A percentile compares a stretch with the other conserved stretches of the same genome.
Conservation (phyloP, 2,329 filamentous ascomycete genomes). For the Trichoderma sp. region DNA sequence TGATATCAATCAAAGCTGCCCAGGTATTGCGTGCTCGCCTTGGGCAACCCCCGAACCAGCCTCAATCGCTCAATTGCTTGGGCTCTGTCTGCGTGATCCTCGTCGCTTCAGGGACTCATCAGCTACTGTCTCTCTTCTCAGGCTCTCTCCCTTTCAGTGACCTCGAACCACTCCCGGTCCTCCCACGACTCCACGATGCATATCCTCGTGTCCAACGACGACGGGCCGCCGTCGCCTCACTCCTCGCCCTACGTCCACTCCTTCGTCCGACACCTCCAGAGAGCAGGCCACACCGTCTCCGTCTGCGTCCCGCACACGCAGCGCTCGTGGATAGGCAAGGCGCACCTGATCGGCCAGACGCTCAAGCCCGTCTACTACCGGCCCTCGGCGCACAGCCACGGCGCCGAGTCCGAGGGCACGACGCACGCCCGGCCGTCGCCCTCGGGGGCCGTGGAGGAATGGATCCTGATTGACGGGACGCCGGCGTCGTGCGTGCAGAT, state of each 20-base stretch:
- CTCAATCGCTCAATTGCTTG: background rate
- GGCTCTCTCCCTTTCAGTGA: no score
- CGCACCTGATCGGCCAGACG: constrained; percentile 89
- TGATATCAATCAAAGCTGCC: background rate
- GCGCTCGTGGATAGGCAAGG: constrained; percentile 97
- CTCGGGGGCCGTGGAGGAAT: constrained; percentile 66
- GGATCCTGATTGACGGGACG: constrained; percentile 79
- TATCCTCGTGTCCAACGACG: constrained; percentile 74
- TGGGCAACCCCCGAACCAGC: background rate
- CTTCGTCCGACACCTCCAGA: constrained; percentile 69
- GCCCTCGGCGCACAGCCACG: constrained; percentile 49
- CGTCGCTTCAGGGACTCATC: background rate
- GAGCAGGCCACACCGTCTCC: constrained; percentile 81
- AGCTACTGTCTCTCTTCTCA: background rate
- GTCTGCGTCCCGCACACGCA: constrained; percentile 90
- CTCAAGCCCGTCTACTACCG: constrained; percentile 85
- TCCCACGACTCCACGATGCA: constrained; percentile 50
- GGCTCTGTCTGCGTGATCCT: background rate
- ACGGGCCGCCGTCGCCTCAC: constrained; percentile 75
- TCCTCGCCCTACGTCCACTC: constrained; percentile 81
- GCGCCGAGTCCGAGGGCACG: constrained; percentile 60
- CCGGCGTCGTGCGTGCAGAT: constrained; percentile 82
- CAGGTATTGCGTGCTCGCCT: constrained; percentile 13
- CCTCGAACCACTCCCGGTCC: no score
- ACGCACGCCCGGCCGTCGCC: constrained; percentile 62